These are phyloP conservation scores for Kingdonia uniflora DNA, from an alignment of 164 flowering plant species.

Conservation along the genomic window DNA sequence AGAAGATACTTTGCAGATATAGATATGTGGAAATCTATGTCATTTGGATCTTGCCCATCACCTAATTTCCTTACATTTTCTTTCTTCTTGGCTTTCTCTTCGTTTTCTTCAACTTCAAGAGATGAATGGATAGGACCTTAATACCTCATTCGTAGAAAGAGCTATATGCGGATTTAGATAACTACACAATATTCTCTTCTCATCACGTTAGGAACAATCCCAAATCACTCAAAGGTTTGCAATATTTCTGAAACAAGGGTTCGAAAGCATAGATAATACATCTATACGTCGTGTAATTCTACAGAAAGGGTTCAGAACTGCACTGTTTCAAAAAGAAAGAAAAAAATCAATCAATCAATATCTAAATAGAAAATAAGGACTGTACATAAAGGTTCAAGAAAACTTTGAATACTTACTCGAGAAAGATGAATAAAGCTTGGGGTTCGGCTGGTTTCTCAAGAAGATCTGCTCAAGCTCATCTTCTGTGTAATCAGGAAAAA, in stretches of 20 bases:
- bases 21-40: constrained; percentile 74
- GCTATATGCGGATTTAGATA: constrained; percentile 54
- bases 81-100: constrained; percentile 24
- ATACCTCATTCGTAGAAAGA: constrained; percentile 55
- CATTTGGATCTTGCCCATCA: constrained; percentile 24
- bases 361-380: not conserved
- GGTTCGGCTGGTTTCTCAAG: constrained; percentile 50
- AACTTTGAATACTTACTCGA: constrained; percentile 44
- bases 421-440: constrained; percentile 73
- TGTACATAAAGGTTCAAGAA: not conserved
- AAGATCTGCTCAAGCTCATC: constrained; percentile 66
- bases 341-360: constrained; percentile 6
- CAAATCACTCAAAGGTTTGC: constrained; percentile 57
- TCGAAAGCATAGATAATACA: constrained; percentile 51
- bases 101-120: constrained; percentile 19
- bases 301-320: constrained; percentile 62
- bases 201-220: constrained; percentile 41
- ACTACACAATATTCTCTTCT: constrained; percentile 59
- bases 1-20: constrained; percentile 91
- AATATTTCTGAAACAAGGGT: constrained; percentile 50
- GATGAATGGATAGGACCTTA: constrained; percentile 27
- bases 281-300: constrained; percentile 66
- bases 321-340: no score
- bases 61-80: constrained; percentile 22
- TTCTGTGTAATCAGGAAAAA: constrained; percentile 69